These are phyloP conservation scores for Backusella macrospora DNA, from an alignment of 192 early-diverging fungal genomes.

Conservation along the genomic window DNA sequence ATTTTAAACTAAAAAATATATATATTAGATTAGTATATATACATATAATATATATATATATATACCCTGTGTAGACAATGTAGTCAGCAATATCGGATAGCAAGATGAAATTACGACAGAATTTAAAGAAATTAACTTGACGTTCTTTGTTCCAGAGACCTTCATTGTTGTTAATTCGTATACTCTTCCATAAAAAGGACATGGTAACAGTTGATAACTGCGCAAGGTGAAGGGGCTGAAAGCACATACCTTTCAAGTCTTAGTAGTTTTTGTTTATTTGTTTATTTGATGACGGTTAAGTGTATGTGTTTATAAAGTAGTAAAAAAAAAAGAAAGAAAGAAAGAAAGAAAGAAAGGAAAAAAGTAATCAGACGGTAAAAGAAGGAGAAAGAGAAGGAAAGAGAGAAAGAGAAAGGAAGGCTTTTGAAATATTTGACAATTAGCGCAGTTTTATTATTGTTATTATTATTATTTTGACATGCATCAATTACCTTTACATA, in stretches of 20 bases:
- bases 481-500: not conserved
- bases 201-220: constrained; percentile 7
- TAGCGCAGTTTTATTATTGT: not conserved
- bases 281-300: not conserved
- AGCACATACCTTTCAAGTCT: constrained; percentile 2
- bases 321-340: not conserved
- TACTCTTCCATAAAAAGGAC: constrained; percentile 8
- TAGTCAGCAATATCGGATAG: not conserved
- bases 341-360: not conserved
- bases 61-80: not conserved
- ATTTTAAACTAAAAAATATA: not conserved
- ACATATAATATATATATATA: no score
- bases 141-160: not conserved
- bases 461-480: not conserved
- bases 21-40: not conserved
- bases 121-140: not conserved
- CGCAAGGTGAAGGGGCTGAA: constrained; percentile 1
- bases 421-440: not conserved
- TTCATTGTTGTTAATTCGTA: not conserved
- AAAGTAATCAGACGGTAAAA: not conserved
- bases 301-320: no score
- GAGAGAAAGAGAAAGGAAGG: not conserved
- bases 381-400: not conserved
- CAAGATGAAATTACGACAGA: constrained; percentile 1
- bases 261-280: not conserved